Evolutionary conservation across 2,329 filamentous ascomycete species (phyloP), one percentile per base, ranked within the genome.

Genomic region (Amesomyces nigricolor): DNA sequence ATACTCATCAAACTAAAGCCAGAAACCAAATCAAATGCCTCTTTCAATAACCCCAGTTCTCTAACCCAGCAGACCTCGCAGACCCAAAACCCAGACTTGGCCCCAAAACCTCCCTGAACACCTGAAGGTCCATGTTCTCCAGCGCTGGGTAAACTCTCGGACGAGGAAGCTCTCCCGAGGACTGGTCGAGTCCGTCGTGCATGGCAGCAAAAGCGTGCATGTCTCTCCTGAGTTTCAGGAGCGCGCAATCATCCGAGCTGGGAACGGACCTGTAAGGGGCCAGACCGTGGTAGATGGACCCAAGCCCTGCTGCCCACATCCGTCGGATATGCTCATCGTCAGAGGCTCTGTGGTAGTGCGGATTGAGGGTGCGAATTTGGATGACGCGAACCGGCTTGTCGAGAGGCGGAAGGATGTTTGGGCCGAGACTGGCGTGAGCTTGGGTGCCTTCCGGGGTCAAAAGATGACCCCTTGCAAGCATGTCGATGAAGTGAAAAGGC

Each of bases 401-500:
- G 26, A 49, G 32, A 6, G 43, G 48, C 11, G 4, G 30, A 8
- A 45, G 26, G 17, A 3, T 40, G n/a, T 47, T 26, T 14, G 29
- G 10, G 11, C 37, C 10, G n/a, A 10, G 16, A 16, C 3, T 19
- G 26, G 13, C 43, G 13, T 46, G 22, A 26, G 22, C 22, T 26
- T 26, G 22, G 22, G 22, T 6, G 10, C 44, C 44, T n/a, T 14
- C 7, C 2, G 30, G 1, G 17, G 10, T 26, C 42, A 29, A 5
- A 16, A 56, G 40, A 14, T 32, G 35, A 2, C 51, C 38, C 14
- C 47, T 58, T 45, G 65, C 60, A 4, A 70, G 56, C 8, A 70
- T 55, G 51, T 69, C 64, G 32, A 69, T 51, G 32, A 64, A 65
- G 50, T 70, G 66, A 44, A 66, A 70, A 3, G 68, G 68, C 61